These are phyloP conservation scores for Sarocladiaceae sp. DNA, from an alignment of 2,329 filamentous ascomycete species.

Conservation along the genomic window DNA sequence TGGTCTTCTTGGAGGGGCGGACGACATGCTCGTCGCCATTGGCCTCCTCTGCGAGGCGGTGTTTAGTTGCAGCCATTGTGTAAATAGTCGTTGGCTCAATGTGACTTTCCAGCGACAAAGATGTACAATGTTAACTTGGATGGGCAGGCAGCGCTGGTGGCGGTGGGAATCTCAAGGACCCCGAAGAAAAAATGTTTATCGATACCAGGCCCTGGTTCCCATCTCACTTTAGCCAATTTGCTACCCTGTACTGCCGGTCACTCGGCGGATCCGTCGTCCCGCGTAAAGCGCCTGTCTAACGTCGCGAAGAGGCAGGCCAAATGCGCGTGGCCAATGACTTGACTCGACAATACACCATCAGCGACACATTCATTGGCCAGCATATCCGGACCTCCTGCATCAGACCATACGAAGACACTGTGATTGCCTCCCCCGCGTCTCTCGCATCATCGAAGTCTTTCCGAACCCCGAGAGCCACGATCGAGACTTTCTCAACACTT, in stretches of 20 bases:
- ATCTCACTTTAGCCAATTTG: neutral
- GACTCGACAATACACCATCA: neutral
- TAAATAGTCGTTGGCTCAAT: too few species aligned
- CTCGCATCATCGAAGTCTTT: neutral
- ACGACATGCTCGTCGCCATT: conserved; percentile 17
- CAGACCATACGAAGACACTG: neutral
- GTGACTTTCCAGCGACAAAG: neutral
- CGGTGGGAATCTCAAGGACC: conserved; percentile 5
- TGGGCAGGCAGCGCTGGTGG: conserved; percentile 1
- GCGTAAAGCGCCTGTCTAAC: neutral
- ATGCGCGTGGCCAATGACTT: neutral
- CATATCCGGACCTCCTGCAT: conserved; percentile 1
- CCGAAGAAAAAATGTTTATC: conserved; percentile 9
- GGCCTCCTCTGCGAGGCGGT: conserved; percentile 31
- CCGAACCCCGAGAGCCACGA: neutral
- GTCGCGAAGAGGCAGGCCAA: conserved; percentile 2
- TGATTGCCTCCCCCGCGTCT: conserved; percentile 5
- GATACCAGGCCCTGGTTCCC: neutral
- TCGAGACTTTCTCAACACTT: too few species aligned
- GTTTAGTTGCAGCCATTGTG: conserved; percentile 37
- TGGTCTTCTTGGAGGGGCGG: conserved; percentile 36
- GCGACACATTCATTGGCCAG: conserved; percentile 8
- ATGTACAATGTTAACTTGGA: neutral
- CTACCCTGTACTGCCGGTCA: neutral
- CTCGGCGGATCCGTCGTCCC: conserved; percentile 8